Conservation (phyloP, 768 basidiomycete species). For the Phylloporus arenicola region DNA sequence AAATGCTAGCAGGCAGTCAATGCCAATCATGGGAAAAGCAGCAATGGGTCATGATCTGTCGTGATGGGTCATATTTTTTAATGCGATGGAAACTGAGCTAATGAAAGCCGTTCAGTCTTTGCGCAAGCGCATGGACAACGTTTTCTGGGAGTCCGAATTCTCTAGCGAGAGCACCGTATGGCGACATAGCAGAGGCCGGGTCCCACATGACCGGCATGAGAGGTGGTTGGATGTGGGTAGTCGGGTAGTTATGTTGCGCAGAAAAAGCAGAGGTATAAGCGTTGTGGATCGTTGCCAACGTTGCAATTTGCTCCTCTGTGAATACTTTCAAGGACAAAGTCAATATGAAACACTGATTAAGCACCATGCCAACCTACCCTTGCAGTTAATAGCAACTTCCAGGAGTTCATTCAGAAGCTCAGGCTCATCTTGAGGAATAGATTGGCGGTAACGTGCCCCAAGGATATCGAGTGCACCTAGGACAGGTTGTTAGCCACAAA, state of each 20-base stretch:
- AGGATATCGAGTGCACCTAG: conserved; percentile 54
- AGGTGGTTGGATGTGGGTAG: conserved; percentile 7
- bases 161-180: conserved; percentile 53
- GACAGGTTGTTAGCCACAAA: conserved; percentile 20
- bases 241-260: conserved; percentile 4
- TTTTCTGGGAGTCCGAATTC: conserved; percentile 73
- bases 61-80: not conserved
- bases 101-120: conserved; percentile 39
- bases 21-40: conserved; percentile 14
- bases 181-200: conserved; percentile 14
- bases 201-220: conserved; percentile 21
- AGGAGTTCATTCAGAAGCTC: conserved; percentile 43
- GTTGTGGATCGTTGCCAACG: conserved; percentile 42
- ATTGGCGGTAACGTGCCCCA: conserved; percentile 42
- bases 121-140: conserved; percentile 61
- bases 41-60: conserved; percentile 16
- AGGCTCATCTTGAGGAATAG: conserved; percentile 30
- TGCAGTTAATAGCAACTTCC: conserved; percentile 48
- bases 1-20: conserved; percentile 26
- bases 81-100: conserved; percentile 5
- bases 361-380: conserved; percentile 49
- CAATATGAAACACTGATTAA: not conserved
- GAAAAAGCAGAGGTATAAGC: conserved; percentile 21
- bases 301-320: conserved; percentile 53
- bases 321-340: conserved; percentile 41